Base-by-base conservation (phyloP, 106 monocot genomes). In the Apostasia ramifera region DNA sequence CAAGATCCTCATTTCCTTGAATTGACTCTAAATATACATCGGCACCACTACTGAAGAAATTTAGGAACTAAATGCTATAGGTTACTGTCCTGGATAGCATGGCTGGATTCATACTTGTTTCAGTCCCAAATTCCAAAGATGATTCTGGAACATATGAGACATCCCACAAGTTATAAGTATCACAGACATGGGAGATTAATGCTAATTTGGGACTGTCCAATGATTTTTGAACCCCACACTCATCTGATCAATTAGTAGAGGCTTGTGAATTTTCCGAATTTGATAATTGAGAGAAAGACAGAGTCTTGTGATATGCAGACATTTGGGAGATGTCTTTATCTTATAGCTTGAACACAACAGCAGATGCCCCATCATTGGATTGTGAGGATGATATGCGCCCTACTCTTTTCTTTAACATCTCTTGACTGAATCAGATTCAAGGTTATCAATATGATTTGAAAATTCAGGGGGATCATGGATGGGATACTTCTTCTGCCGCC, bases 101-200 rank as follows among this genome's bases (percentile, higher is more conserved):
- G 14, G 0, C 11, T 13, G 56, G 14, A 14, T 7, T 56, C 12
- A 61, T 64, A 15, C 55, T 64, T 45, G 45, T 62, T 67, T 81
- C 75, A 70, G 63, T 53, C 51, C 41, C 80, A 40, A 74, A 59
- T 49, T 71, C 50, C 43, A 84, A 71, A 50, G 70, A 78, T 42
- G 87, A 88, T 85, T 91, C 87, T 6, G 87, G 85, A 68, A 85
- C 78, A 64, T 66, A 81, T 14, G 88, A 84, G 7, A 81, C 51
- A 51, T 81, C 81, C 48, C 70, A 80, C 47, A 74, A 66, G 38
- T 55, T 72, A 50, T 78, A 91, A 48, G 83, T 77, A 59, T 87
- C 82, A 59, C 80, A 86, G 61, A 80, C 61, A 71, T 72, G 66
- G 64, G 83, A 86, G 80, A 69, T 45, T 54, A 76, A 74, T 70